Conservation (phyloP, 2,329 filamentous ascomycete species). For the Phyllosticta capitalensis region DNA sequence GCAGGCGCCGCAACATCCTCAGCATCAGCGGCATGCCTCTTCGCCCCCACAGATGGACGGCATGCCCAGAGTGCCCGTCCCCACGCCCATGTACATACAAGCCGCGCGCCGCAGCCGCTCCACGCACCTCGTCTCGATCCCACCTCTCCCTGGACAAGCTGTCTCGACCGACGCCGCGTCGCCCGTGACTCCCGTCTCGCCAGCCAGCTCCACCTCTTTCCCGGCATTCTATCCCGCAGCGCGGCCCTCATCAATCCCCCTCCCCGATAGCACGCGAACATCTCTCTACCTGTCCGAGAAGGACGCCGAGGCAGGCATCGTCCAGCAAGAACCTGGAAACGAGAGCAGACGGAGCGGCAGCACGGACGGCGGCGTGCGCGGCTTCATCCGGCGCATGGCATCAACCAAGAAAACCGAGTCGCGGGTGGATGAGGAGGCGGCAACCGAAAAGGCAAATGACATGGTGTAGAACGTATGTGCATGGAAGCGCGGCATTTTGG, state of each 20-base stretch:
- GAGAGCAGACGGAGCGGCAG: background rate
- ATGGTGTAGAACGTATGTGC: background rate
- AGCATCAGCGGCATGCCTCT: background rate
- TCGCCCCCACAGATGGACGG: background rate
- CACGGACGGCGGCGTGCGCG: background rate
- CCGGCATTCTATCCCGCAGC: background rate
- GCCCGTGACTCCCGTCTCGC: background rate
- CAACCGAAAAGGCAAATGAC: background rate
- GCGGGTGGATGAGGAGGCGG: background rate
- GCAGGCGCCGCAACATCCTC: too few species aligned
- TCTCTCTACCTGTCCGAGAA: background rate
- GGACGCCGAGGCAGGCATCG: background rate
- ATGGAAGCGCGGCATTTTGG: background rate
- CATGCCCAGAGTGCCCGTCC: background rate
- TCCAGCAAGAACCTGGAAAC: background rate
- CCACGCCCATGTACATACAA: background rate
- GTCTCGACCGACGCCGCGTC: background rate
- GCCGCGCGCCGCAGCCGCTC: background rate
- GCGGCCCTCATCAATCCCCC: background rate
- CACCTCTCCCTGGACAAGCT: too few species aligned
- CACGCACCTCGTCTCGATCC: background rate
- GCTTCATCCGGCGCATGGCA: background rate
- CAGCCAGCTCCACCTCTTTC: background rate
- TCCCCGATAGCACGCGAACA: background rate
- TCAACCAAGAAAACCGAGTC: background rate